A percentile compares a stretch with the other conserved stretches of the same genome.
phyloP scores from a whole-genome alignment of 129 eudicot species.

The Centrapalus pauciflorus region DNA sequence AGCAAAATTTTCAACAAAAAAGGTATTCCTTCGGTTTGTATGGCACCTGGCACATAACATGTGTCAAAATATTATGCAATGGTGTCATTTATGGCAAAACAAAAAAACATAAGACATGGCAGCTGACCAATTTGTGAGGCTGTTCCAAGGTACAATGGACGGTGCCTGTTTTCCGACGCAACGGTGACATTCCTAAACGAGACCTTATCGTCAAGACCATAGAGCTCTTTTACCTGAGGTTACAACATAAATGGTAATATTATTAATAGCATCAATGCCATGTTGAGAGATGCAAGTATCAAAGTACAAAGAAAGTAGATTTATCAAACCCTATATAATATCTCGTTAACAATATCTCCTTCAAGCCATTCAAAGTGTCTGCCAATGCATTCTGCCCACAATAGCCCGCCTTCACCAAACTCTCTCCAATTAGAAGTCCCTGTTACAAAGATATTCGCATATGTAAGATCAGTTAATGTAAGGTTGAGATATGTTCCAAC shows the following conservation, averaged over 20 bases:
- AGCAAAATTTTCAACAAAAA: conserved; percentile 70
- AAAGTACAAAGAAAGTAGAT: conserved; percentile 4
- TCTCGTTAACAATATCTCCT: conserved; percentile 60
- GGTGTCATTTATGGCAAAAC: background rate
- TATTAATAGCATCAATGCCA: background rate
- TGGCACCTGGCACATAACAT: conserved; percentile 48
- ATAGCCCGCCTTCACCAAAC: conserved; percentile 95
- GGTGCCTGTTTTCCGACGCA: conserved; percentile 77
- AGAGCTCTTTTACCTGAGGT: conserved; percentile 84
- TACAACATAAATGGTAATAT: conserved; percentile 10
- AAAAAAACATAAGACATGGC: conserved; percentile 3
- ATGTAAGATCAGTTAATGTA: too few species aligned
- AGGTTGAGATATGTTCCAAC: too few species aligned
- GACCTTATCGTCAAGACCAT: conserved; percentile 80
- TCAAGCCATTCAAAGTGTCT: conserved; percentile 90
- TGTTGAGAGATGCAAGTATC: conserved; percentile 31
- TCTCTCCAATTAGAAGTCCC: conserved; percentile 94
- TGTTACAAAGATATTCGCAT: conserved; percentile 59
- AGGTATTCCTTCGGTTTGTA: conserved; percentile 94
- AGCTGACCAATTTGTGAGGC: conserved; percentile 91
- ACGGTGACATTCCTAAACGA: conserved; percentile 74
- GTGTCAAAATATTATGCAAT: conserved; percentile 1
- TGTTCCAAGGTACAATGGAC: conserved; percentile 76
- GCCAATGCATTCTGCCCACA: conserved; percentile 91
- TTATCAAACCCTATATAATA: conserved; percentile 58